These are phyloP conservation scores for Bryopsis sp. DNA, from an alignment of 139 green algal genomes.

Conservation along the genomic window DNA sequence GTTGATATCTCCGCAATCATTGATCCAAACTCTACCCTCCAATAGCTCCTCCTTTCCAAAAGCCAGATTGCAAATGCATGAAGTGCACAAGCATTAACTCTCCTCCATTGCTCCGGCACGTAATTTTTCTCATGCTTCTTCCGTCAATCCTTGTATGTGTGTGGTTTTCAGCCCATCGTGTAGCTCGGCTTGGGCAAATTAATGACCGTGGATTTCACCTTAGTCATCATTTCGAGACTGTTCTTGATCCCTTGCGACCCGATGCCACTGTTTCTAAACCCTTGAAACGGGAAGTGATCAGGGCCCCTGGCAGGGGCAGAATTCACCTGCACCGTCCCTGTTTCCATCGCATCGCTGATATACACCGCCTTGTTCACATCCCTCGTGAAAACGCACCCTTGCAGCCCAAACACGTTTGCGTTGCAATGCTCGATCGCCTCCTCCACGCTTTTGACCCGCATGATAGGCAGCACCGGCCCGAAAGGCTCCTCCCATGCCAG, in stretches of 20 bases:
- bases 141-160: no score
- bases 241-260: conserved; percentile 84
- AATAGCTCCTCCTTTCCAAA: no score
- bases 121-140: no score
- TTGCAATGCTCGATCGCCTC: conserved; percentile 85
- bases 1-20: no score
- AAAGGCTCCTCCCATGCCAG: conserved; percentile 96
- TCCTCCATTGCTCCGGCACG: no score
- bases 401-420: conserved; percentile 64
- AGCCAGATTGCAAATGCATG: no score
- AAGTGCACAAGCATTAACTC: no score
- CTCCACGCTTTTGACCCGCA: conserved; percentile 64
- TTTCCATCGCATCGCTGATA: conserved; percentile 87
- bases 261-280: conserved; percentile 86
- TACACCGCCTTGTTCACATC: conserved; percentile 81
- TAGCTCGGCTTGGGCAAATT: conserved; percentile 72
- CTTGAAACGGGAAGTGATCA: conserved; percentile 84
- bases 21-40: no score
- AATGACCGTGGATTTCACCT: conserved; percentile 90
- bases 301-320: conserved; percentile 74
- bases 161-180: conserved; percentile 62
- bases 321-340: conserved; percentile 92
- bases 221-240: conserved; percentile 85
- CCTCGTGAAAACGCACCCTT: conserved; percentile 90
- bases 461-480: conserved; percentile 86